Evolutionary conservation across 495 filamentous ascomycete genomes (phyloP), one percentile per base, ranked within the genome.

Genomic region (Hypoxylon fragiforme): DNA sequence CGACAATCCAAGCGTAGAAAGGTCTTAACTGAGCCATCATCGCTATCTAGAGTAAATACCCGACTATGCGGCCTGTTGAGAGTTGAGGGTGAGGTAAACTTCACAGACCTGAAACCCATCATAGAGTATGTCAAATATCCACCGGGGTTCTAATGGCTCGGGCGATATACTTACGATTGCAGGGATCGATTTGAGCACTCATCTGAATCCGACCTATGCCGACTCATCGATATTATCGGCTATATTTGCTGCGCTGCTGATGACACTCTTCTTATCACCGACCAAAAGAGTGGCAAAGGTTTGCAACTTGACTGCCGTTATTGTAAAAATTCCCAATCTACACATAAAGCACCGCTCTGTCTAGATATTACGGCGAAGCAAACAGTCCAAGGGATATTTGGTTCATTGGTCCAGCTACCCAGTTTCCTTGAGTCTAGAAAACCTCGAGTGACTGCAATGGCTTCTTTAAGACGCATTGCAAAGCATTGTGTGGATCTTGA

Each of bases 391-490:
- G 57, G 67, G 6, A 72, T 82, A 5, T 77, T 95, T 45, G 64
- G 72, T 15, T 72, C 72, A 11, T 68, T 95, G 22, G 69, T 85
- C 4, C 72, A 81, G 44, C 54, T 81, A 14, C 74, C 80, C 2
- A 76, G 69, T 14, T 82, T 91, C 35, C 67, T 76, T n/a, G 79
- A 82, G 36, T 81, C 80, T 3, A 76, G 77, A 19, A 78, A 77
- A 39, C 74, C 84, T 34, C 82, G 92, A 26, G 78, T 96, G 14
- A 75, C 81, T 48, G 84, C 87, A 16, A 91, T 95, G 81, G 62
- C 87, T 48, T 80, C 84, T 2, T 65, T 96, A 18, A 83, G 81
- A 58, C 81, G 87, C 35, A 70, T 89, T 15, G 67, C 88, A 14
- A 77, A 77, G 38, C 90, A 95, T 70, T 83, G 81, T 0, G 66